Evolutionary conservation across 352 stramenopile species (phyloP).

Genomic region (Phytophthora tentaculata): DNA sequence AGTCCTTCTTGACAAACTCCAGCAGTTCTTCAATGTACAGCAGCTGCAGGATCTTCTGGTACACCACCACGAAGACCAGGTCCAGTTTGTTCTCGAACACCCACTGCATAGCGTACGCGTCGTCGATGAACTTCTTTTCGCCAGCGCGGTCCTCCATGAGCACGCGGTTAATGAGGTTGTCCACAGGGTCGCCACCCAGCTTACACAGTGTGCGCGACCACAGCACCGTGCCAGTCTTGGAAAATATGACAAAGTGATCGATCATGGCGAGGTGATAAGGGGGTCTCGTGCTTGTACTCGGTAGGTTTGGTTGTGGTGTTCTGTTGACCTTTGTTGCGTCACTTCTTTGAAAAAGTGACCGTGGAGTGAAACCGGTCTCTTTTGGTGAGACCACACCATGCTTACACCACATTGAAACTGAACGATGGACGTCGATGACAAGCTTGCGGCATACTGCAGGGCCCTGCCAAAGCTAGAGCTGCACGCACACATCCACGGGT

Average conservation of each 20-base stretch:
- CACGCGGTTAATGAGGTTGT: conserved; percentile 89
- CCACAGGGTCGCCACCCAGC: conserved; percentile 84
- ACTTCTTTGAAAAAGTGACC: conserved; percentile 20
- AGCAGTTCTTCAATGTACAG: conserved; percentile 93
- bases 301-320: conserved; percentile 11
- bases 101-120: conserved; percentile 92
- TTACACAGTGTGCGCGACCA: conserved; percentile 91
- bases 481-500: conserved; percentile 90
- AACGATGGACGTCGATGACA: conserved; percentile 25
- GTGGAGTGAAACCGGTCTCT: neutral
- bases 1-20: conserved; percentile 88
- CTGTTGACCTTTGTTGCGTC: conserved; percentile 11
- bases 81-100: conserved; percentile 93
- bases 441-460: conserved; percentile 54
- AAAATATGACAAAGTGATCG: conserved; percentile 94
- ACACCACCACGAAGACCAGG: conserved; percentile 92
- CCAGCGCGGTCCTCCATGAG: conserved; percentile 91
- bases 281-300: neutral
- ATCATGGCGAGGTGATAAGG: conserved; percentile 69
- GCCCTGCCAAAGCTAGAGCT: conserved; percentile 86
- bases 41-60: conserved; percentile 92
- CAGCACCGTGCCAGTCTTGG: conserved; percentile 89
- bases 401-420: conserved; percentile 17
- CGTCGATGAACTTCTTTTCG: conserved; percentile 86
- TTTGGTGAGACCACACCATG: conserved; percentile 20